Evolutionary conservation across 2,329 filamentous ascomycete species (phyloP).

Genomic region (Fusarium albidum): DNA sequence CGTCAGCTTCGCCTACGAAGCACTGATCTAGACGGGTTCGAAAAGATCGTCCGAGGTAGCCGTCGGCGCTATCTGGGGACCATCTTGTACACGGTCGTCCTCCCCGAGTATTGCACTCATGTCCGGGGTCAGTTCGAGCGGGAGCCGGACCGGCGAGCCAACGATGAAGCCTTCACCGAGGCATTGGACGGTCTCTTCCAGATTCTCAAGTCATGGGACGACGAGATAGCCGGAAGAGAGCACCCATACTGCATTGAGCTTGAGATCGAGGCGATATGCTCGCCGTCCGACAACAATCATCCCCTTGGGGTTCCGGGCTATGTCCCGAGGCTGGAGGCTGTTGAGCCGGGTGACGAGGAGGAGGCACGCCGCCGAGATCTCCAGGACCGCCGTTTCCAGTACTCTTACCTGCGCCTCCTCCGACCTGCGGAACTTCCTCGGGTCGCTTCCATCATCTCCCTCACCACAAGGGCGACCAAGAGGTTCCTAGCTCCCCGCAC

Average conservation of each 20-base stretch:
- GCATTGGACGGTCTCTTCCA: conserved; percentile 30
- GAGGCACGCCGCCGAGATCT: conserved; percentile 13
- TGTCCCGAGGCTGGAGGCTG: conserved; percentile 19
- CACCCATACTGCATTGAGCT: conserved; percentile 24
- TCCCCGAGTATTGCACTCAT: conserved; percentile 29
- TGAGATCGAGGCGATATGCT: conserved; percentile 22
- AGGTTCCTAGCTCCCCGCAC: conserved; percentile 17
- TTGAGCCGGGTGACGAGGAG: conserved; percentile 17
- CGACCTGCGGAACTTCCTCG: conserved; percentile 8
- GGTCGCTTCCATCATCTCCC: conserved; percentile 16
- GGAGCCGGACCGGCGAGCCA: conserved; percentile 25
- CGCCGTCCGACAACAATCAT: conserved; percentile 19
- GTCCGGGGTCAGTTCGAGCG: conserved; percentile 31
- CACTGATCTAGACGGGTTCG: conserved; percentile 27
- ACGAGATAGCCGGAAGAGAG: conserved; percentile 7
- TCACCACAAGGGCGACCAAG: conserved; percentile 21
- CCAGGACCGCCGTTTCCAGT: conserved; percentile 25
- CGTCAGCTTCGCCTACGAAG: conserved; percentile 28
- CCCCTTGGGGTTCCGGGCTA: conserved; percentile 13
- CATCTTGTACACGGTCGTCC: conserved; percentile 26
- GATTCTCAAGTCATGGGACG: conserved; percentile 29
- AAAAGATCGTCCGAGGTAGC: conserved; percentile 16
- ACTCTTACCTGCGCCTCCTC: conserved; percentile 22
- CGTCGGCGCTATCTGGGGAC: conserved; percentile 29
- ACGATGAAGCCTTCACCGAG: conserved; percentile 32